A percentile compares a stretch with the other conserved stretches of the same genome.
These are phyloP conservation scores for Monilinia polystroma DNA, from an alignment of 2,329 filamentous ascomycete species.

Conservation along the genomic window DNA sequence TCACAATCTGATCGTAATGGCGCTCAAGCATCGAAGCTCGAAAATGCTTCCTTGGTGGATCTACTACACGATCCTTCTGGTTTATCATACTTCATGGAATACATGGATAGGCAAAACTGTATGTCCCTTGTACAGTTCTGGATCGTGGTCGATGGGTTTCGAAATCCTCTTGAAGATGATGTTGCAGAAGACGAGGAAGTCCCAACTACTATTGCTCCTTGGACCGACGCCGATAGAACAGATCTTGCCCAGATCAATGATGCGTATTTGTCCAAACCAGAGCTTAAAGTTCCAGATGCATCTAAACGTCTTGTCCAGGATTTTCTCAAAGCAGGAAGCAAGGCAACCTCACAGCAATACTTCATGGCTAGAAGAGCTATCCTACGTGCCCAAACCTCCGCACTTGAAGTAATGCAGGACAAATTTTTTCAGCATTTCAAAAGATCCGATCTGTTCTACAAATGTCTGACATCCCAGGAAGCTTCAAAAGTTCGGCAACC, in stretches of 20 bases:
- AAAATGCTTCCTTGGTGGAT: conserved; percentile 76
- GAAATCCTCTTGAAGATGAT: conserved; percentile 88
- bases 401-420: conserved; percentile 80
- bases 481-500: conserved; percentile 45
- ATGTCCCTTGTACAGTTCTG: conserved; percentile 96
- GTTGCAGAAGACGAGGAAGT: conserved; percentile 64
- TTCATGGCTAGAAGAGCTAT: conserved; percentile 78
- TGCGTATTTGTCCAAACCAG: conserved; percentile 78
- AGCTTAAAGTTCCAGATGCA: conserved; percentile 72
- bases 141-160: conserved; percentile 95
- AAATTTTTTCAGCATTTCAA: conserved; percentile 83
- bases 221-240: conserved; percentile 79
- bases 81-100: conserved; percentile 99
- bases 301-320: conserved; percentile 68
- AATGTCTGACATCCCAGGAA: conserved; percentile 89
- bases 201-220: conserved; percentile 62
- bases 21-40: conserved; percentile 57
- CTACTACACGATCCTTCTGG: conserved; percentile 87
- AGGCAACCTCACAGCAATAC: conserved; percentile 78
- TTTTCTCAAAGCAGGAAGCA: conserved; percentile 76
- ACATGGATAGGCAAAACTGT: conserved; percentile 87
- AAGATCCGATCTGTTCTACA: conserved; percentile 91
- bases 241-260: conserved; percentile 92
- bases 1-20: conserved; percentile 36
- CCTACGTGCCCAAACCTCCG: conserved; percentile 75